Evolutionary conservation across 2,329 filamentous ascomycete genomes (phyloP).

Genomic region (Xylariaceae sp.): DNA sequence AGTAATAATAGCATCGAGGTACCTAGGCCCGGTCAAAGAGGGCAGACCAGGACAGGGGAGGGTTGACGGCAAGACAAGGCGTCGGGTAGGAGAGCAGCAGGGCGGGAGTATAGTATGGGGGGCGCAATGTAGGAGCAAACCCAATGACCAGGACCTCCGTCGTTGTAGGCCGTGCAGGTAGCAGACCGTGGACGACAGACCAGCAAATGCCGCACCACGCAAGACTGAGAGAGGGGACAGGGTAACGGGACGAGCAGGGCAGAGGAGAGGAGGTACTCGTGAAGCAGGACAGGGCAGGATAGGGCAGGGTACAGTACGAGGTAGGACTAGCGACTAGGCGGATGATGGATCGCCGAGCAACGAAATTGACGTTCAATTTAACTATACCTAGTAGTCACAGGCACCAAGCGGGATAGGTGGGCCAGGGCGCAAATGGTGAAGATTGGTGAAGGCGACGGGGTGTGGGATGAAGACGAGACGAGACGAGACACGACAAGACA

Average conservation of each 20-base stretch:
- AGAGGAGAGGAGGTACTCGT: too few species aligned
- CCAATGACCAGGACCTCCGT: not conserved
- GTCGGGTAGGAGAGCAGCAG: slow-evolving; percentile 1
- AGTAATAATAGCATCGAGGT: slow-evolving; percentile 4
- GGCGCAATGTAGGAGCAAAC: not conserved
- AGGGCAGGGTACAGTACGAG: not conserved
- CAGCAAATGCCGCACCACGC: slow-evolving; percentile 2
- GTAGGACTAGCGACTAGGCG: not conserved
- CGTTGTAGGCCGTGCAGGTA: too few species aligned
- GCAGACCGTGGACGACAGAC: not conserved
- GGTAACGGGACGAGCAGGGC: too few species aligned
- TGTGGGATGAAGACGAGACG: too few species aligned
- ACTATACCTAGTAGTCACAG: not conserved
- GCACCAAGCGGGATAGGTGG: slow-evolving; percentile 1
- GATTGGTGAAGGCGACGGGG: not conserved
- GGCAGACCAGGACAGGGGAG: slow-evolving; percentile 10
- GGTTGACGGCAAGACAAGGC: slow-evolving; percentile 8
- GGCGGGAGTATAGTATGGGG: slow-evolving; percentile 3
- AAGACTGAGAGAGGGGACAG: not conserved
- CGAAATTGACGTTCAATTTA: not conserved
- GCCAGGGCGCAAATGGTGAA: not conserved
- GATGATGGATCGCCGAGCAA: not conserved
- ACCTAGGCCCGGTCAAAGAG: slow-evolving; percentile 5
- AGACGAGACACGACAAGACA: too few species aligned
- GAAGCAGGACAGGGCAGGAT: not conserved